Evolutionary conservation across 768 basidiomycete species (phyloP).

Genomic region (Postia placenta): DNA sequence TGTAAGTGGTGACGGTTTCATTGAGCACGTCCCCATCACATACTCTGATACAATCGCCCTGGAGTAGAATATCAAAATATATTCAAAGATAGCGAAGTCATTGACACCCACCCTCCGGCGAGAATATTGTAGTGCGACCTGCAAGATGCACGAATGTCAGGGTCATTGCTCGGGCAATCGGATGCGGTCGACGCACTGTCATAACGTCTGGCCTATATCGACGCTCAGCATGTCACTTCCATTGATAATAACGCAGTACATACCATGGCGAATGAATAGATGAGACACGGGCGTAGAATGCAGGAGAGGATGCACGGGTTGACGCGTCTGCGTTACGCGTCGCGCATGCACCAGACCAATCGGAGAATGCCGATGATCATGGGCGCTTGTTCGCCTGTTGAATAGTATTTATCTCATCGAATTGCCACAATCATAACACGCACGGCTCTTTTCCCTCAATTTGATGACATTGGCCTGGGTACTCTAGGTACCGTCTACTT

Average conservation of each 20-base stretch:
- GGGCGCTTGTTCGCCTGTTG: no score
- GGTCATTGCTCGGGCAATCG: neutral
- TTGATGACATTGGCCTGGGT: no score
- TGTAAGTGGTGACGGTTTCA: no score
- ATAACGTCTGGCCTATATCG: conserved; percentile 78
- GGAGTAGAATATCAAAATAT: neutral
- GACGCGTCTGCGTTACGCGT: conserved; percentile 19
- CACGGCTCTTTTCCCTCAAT: no score
- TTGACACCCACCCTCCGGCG: conserved; percentile 76
- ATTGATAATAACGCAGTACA: neutral
- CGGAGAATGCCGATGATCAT: conserved; percentile 1
- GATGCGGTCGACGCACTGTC: conserved; percentile 59
- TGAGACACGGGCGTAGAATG: neutral
- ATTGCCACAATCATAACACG: no score
- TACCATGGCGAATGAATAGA: conserved; percentile 13
- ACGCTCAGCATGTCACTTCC: no score
- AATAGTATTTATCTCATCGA: no score
- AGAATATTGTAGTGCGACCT: conserved; percentile 98
- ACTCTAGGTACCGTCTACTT: no score
- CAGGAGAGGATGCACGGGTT: conserved; percentile 11
- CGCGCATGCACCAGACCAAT: neutral
- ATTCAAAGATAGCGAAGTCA: conserved; percentile 1
- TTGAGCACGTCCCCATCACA: conserved; percentile 29
- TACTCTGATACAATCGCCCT: conserved; percentile 97
- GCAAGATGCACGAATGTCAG: conserved; percentile 18